Percentiles rank a stretch among this genome's conserved stretches.
Evolutionary conservation across 768 basidiomycete species (phyloP).

Genomic region (Suillus fuscotomentosus): DNA sequence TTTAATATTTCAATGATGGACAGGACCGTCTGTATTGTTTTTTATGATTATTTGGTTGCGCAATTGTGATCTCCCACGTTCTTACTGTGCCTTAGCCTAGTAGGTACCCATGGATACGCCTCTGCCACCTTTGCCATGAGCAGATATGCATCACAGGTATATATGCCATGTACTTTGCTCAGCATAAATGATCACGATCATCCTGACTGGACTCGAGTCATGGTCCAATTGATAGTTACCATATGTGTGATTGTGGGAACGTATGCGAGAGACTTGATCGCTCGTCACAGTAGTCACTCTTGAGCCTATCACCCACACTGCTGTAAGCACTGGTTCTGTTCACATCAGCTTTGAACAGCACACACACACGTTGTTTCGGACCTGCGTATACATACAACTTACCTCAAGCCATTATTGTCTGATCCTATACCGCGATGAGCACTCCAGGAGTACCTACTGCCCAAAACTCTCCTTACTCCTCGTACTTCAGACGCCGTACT

Average conservation of each 20-base stretch:
- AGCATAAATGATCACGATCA: background rate
- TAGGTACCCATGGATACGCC: background rate
- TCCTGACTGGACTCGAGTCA: background rate
- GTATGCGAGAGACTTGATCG: background rate
- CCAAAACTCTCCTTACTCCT: constrained; percentile 23
- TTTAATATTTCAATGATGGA: too few species aligned
- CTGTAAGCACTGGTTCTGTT: constrained; percentile 8
- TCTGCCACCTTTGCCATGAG: background rate
- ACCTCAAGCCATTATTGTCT: background rate
- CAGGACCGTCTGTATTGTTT: too few species aligned
- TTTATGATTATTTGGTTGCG: background rate
- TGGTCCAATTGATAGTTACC: background rate
- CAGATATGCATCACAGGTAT: background rate
- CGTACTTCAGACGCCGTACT: constrained; percentile 59
- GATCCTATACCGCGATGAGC: constrained; percentile 14
- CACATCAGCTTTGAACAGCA: constrained; percentile 5
- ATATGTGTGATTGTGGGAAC: constrained; percentile 1
- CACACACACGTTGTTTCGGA: background rate
- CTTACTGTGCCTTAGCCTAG: background rate
- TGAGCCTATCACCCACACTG: constrained; percentile 10
- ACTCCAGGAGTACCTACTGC: constrained; percentile 21
- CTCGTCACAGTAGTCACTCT: constrained; percentile 21
- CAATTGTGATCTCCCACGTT: background rate
- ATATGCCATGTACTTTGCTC: too few species aligned
- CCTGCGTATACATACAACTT: constrained; percentile 3